Evolutionary conservation across 2,329 filamentous ascomycete species (phyloP), one percentile per base, ranked within the genome.

Genomic region (Thelonectria discophora): DNA sequence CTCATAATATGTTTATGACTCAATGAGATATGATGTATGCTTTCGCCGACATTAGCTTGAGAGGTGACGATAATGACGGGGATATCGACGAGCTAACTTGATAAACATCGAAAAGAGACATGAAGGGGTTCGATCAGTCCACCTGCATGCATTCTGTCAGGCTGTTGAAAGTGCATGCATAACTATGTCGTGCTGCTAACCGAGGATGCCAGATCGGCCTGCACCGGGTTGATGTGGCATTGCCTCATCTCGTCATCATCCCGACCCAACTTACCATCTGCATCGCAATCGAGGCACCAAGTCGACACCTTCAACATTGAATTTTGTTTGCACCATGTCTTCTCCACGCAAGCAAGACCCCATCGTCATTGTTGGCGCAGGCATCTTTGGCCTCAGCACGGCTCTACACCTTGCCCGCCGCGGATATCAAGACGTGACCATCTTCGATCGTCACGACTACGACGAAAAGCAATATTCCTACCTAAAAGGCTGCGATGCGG

Each of bases 381-480:
- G 62, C 55, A 63, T 68, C 49, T 76, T 78, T 7, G 76, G 77
- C 3, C 72, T 76, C 4, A 74, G 75, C 13, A 78, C 77, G 5
- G 76, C 73, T 1, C 64, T 70, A 10, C 73, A 75, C 54, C 69
- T 75, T n/a, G 64, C 69, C 5, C 62, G 61, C 18, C 67, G 78
- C 12, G 82, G 82, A 3, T 85, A 83, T 65, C 73, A 17, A 3
- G 72, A 80, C 58, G 74, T 84, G n/a, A 82, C 76, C 2, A 76
- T 85, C 13, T 76, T 84, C 32, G 82, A 85, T 65, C 76, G 75
- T 61, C 79, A 84, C 62, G 40, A 79, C 5, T 80, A 81, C 37
- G 75, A 79, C 12, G 55, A 75, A 24, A 71, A 70, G 2, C 65
- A 67, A 0, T 84, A 84, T 57, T 76, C 77, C n/a, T 79, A 79